Evolutionary conservation across 768 basidiomycete genomes (phyloP).

Genomic region (Mycena latifolia): DNA sequence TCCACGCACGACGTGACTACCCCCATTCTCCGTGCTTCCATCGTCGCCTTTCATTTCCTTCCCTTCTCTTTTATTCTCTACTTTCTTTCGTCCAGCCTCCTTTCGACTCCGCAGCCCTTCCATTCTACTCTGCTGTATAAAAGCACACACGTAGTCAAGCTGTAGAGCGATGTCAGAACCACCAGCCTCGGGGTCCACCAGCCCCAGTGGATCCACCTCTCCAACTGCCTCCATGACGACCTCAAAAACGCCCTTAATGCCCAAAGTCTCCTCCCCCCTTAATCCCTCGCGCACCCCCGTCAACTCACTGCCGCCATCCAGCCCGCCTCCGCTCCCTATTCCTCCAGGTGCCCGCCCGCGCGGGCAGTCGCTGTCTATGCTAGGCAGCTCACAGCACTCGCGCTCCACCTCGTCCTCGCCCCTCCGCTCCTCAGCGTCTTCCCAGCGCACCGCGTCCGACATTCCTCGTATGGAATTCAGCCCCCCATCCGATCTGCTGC

Average conservation of each 20-base stretch:
- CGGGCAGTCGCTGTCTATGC: constrained; percentile 29
- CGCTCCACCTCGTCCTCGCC: constrained; percentile 19
- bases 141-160: constrained; percentile 22
- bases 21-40: constrained; percentile 22
- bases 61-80: constrained; percentile 17
- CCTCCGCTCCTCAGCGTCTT: constrained; percentile 23
- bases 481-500: not conserved
- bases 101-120: constrained; percentile 9
- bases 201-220: constrained; percentile 18
- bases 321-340: constrained; percentile 26
- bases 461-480: constrained; percentile 2
- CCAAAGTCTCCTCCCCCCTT: constrained; percentile 32
- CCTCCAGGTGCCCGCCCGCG: constrained; percentile 24
- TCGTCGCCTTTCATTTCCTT: constrained; percentile 27
- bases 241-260: constrained; percentile 26
- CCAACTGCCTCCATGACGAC: constrained; percentile 22
- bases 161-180: constrained; percentile 23
- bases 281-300: constrained; percentile 28
- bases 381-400: not conserved
- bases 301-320: constrained; percentile 25
- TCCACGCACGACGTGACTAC: constrained; percentile 24
- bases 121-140: constrained; percentile 25
- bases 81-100: constrained; percentile 5
- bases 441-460: constrained; percentile 15
- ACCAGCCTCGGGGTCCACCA: not conserved